These are phyloP conservation scores for Remersonia thermophila DNA, from an alignment of 2,329 filamentous ascomycete species.

Conservation along the genomic window DNA sequence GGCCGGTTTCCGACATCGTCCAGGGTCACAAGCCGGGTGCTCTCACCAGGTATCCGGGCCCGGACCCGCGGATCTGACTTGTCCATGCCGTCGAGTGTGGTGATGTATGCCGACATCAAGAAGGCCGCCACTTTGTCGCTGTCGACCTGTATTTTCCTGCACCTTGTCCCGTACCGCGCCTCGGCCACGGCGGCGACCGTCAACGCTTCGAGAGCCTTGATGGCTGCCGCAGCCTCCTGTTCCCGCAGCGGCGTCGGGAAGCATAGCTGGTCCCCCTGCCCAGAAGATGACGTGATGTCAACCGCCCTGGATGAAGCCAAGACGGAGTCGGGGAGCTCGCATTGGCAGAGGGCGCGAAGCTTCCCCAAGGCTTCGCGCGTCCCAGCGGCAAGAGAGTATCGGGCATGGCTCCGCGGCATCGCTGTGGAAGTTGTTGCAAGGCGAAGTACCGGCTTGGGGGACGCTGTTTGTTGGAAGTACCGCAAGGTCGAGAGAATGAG, in stretches of 20 bases:
- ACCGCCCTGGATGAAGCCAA: constrained; percentile 19
- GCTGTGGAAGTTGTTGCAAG: not conserved
- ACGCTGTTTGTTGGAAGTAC: constrained; percentile 6
- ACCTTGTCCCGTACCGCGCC: constrained; percentile 32
- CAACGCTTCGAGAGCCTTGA: constrained; percentile 48
- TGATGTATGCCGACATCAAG: constrained; percentile 45
- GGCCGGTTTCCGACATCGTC: too few relatives aligned
- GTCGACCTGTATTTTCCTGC: constrained; percentile 35
- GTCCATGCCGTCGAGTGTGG: constrained; percentile 40
- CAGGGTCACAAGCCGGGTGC: not conserved
- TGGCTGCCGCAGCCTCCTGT: constrained; percentile 29
- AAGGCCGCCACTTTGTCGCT: constrained; percentile 42
- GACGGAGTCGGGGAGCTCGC: constrained; percentile 24
- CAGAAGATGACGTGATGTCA: constrained; percentile 20
- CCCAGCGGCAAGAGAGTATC: constrained; percentile 13
- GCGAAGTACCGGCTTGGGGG: not conserved
- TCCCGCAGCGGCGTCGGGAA: constrained; percentile 31
- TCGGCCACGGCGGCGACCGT: constrained; percentile 48
- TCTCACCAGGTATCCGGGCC: constrained; percentile 23
- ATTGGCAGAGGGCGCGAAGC: constrained; percentile 18
- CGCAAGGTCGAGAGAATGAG: constrained; percentile 9
- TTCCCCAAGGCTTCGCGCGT: constrained; percentile 20
- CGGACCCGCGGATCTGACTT: constrained; percentile 36
- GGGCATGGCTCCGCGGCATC: not conserved
- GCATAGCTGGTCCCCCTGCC: constrained; percentile 22